Evolutionary conservation across 805 yeast species (phyloP).

Genomic region (Isabelozyma heimii): DNA sequence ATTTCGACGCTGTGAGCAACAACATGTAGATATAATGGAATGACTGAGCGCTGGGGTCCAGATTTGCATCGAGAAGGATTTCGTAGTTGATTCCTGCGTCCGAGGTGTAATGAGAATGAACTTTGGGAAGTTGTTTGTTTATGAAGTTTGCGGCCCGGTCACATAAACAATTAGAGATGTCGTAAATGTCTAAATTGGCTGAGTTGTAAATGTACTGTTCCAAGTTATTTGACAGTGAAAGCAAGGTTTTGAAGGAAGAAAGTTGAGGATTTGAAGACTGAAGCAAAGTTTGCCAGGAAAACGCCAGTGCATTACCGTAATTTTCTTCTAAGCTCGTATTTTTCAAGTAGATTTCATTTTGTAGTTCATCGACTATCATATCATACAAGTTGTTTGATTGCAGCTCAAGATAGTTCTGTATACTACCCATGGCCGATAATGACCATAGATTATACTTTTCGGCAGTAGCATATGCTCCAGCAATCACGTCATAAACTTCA

Average conservation of each 20-base stretch:
- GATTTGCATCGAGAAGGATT: constrained; percentile 26
- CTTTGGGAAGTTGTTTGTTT: constrained; percentile 23
- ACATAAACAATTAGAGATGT: constrained; percentile 41
- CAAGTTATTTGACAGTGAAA: constrained; percentile 36
- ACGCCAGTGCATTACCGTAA: constrained; percentile 5
- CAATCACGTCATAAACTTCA: constrained; percentile 58
- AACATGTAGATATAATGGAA: constrained; percentile 51
- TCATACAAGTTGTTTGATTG: constrained; percentile 66
- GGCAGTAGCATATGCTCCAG: constrained; percentile 41
- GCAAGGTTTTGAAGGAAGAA: constrained; percentile 30
- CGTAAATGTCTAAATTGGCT: constrained; percentile 56
- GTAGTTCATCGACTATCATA: constrained; percentile 73
- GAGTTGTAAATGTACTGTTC: constrained; percentile 55
- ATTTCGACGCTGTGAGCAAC: constrained; percentile 55
- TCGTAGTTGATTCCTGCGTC: constrained; percentile 23
- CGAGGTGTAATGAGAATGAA: constrained; percentile 19
- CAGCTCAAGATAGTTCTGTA: constrained; percentile 49
- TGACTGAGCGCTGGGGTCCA: constrained; percentile 37
- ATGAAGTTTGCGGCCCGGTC: constrained; percentile 30
- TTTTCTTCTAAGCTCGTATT: constrained; percentile 6
- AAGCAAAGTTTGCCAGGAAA: constrained; percentile 21
- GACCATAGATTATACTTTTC: constrained; percentile 55
- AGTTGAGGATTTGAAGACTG: constrained; percentile 32
- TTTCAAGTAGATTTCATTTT: constrained; percentile 64
- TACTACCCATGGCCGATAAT: constrained; percentile 49